Base-by-base conservation (phyloP, 2,329 filamentous ascomycete genomes). In the Balansia obtecta region DNA sequence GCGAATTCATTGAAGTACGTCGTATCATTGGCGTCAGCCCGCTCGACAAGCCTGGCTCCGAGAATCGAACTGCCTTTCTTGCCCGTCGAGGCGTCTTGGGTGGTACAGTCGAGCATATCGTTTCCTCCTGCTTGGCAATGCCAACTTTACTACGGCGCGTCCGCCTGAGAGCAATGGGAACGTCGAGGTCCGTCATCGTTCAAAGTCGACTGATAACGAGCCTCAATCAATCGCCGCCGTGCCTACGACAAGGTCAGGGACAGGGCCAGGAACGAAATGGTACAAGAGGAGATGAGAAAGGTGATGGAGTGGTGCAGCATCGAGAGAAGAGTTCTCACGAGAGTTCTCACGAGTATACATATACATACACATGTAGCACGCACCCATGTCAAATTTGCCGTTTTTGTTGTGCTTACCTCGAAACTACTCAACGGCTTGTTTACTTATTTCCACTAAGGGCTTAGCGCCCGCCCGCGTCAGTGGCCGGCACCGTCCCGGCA, bases 21-120 rank as follows among this genome's bases (percentile, higher is more conserved):
- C 69, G 68, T 42, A 83, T 65, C 65, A 80, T 75, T 1, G 80
- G 79, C 1, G 80, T 82, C 30, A 83, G 62, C 2, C 79, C 79
- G 1, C 74, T 79, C 2, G 72, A 68, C 38, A 65, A 52, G 0
- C 75, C 77, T 9, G 77, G 76, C 40, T 82, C 77, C 0, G 79
- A 82, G 63, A 82, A 80, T 38, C 79, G 75, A 20, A 81, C 77
- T 51, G 69, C 68, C 55, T 75, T 76, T 57, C 70, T 75, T 1
- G 52, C 50, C 33, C 58, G 55, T 33, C 57, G 56, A 10, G 66
- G 66, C 2, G 66, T 69, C 49, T 56, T 63, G 44, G 60, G 57
- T 2, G 49, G 38, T 15, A 52, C 27, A 34, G 40, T 41, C 20
- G 56, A 46, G 15, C 55, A 50, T 16, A 53, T 52, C 38, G 54